Conservation (phyloP, 2,329 filamentous ascomycete species). For the Botrytis sinoallii region DNA sequence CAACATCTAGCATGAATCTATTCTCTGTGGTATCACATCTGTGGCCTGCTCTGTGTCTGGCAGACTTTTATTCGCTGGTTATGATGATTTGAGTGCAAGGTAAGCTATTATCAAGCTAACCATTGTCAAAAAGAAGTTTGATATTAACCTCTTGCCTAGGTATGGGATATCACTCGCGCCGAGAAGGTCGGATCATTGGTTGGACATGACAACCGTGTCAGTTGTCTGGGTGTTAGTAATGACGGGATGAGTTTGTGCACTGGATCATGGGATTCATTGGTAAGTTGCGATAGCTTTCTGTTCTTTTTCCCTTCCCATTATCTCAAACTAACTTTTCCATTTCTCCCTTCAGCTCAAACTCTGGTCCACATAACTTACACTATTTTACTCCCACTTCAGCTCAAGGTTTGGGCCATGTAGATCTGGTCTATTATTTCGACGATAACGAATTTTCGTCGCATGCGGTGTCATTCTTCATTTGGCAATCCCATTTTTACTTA, state of each 20-base stretch:
- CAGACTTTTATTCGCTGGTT: conserved; percentile 90
- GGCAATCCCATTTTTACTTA: conserved; percentile 38
- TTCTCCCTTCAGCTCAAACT: conserved; percentile 18
- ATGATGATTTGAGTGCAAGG: conserved; percentile 99
- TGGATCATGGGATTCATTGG: conserved; percentile 98
- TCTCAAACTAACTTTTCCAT: conserved; percentile 8
- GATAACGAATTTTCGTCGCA: conserved; percentile 18
- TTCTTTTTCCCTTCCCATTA: neutral
- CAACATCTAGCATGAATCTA: conserved; percentile 77
- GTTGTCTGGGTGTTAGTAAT: conserved; percentile 97
- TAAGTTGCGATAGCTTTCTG: conserved; percentile 50
- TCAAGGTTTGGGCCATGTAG: conserved; percentile 77
- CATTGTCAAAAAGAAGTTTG: neutral
- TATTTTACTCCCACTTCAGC: conserved; percentile 46
- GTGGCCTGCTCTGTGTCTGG: conserved; percentile 97
- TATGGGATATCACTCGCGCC: conserved; percentile 95
- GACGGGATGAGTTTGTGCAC: conserved; percentile 99
- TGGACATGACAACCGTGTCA: conserved; percentile 97
- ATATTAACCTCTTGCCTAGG: conserved; percentile 50
- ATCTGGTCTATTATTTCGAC: conserved; percentile 16
- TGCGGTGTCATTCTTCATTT: conserved; percentile 18
- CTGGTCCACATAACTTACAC: conserved; percentile 11
- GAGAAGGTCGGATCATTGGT: conserved; percentile 96
- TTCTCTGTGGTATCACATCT: conserved; percentile 95
- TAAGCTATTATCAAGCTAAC: conserved; percentile 44